Conservation (phyloP, 2,329 filamentous ascomycete species). For the Rhynchosporium graminicola region DNA sequence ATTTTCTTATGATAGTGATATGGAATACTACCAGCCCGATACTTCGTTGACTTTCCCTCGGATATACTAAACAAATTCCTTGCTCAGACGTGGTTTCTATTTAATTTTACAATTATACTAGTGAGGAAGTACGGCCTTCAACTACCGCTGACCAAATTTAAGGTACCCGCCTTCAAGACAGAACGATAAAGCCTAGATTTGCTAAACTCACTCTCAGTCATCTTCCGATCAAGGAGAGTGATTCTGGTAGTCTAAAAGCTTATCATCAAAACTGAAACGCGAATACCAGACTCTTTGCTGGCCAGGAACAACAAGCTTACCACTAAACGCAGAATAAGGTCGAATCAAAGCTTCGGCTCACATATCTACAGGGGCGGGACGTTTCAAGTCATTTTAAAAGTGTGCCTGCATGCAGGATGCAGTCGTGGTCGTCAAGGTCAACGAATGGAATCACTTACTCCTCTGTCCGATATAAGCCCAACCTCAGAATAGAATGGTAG, state of each 20-base stretch:
- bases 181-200: no score
- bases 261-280: neutral
- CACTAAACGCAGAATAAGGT: neutral
- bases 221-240: no score
- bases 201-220: no score
- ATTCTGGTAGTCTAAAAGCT: no score
- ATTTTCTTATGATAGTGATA: neutral
- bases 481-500: neutral
- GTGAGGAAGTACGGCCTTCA: no score
- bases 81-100: no score
- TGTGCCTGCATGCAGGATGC: neutral
- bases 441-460: neutral
- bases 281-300: neutral
- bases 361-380: slow-evolving; percentile 8
- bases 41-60: neutral
- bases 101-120: no score
- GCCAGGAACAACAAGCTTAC: neutral
- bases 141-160: no score
- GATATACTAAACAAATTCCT: no score
- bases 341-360: slow-evolving; percentile 4
- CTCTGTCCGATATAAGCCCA: neutral
- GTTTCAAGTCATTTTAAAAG: neutral
- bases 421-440: neutral
- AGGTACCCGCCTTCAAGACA: no score
- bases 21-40: neutral